Conservation (phyloP, 1,139 yeast species). For the Yamadazyma triangularis region DNA sequence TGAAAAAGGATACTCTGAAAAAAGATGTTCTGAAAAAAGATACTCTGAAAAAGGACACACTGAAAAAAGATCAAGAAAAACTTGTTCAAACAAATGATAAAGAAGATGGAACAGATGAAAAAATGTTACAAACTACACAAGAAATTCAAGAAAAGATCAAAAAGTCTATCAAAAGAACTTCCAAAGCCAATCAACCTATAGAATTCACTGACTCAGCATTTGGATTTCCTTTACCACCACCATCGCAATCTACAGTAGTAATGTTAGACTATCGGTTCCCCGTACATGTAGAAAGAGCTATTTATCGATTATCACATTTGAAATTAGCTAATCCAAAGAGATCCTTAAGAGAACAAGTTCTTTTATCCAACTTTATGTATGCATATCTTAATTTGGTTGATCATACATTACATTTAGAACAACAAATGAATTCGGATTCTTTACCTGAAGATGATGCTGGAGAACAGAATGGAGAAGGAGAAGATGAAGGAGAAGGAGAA, state of each 20-base stretch:
- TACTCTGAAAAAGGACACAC: slow-evolving; percentile 4
- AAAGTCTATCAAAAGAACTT: slow-evolving; percentile 39
- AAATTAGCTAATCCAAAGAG: slow-evolving; percentile 92
- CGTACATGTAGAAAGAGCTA: slow-evolving; percentile 92
- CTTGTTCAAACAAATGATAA: slow-evolving; percentile 14
- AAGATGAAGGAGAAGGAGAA: slow-evolving; percentile 5
- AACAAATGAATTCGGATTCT: slow-evolving; percentile 25
- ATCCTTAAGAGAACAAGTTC: slow-evolving; percentile 85
- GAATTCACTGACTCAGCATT: slow-evolving; percentile 78
- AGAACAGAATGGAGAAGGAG: slow-evolving; percentile 5
- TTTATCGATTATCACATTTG: slow-evolving; percentile 85
- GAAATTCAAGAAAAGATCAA: slow-evolving; percentile 46
- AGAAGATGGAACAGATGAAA: slow-evolving; percentile 9
- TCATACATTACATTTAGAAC: slow-evolving; percentile 76
- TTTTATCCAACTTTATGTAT: slow-evolving; percentile 93
- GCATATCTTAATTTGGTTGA: slow-evolving; percentile 92
- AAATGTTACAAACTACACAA: slow-evolving; percentile 30
- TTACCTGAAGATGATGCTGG: slow-evolving; percentile 9
- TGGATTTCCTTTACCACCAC: slow-evolving; percentile 81
- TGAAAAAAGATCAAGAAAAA: slow-evolving; percentile 1
- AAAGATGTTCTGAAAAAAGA: slow-evolving; percentile 5
- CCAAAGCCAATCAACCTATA: slow-evolving; percentile 62
- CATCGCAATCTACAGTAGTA: slow-evolving; percentile 66
- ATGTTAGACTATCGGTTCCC: slow-evolving; percentile 88
- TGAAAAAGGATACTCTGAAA: slow-evolving; percentile 4